phyloP scores from a whole-genome alignment of 1,139 yeast genomes.

The Candida neerlandica region DNA sequence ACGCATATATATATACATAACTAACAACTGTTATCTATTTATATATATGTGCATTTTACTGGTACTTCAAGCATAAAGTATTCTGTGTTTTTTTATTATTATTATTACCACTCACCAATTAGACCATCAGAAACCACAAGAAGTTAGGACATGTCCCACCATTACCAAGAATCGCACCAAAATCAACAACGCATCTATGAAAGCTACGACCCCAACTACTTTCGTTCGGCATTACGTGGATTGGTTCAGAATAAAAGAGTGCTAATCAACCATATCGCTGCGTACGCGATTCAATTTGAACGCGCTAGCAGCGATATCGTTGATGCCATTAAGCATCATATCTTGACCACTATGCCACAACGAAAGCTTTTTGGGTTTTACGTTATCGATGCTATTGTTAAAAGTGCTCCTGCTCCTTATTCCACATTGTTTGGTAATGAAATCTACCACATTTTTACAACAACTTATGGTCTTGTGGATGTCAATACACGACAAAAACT shows the following conservation, averaged over 20 bases:
- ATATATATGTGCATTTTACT: background rate
- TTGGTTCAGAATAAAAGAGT: too few species aligned
- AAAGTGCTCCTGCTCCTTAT: conserved; percentile 49
- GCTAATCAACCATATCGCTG: too few species aligned
- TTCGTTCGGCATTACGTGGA: too few species aligned
- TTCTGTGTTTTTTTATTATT: background rate
- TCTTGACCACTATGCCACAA: conserved; percentile 39
- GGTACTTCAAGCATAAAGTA: background rate
- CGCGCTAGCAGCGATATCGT: conserved; percentile 25
- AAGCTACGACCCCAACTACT: too few species aligned
- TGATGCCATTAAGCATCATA: conserved; percentile 36
- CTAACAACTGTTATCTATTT: background rate
- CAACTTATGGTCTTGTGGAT: conserved; percentile 41
- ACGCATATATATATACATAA: background rate
- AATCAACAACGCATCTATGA: background rate
- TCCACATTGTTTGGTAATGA: conserved; percentile 38
- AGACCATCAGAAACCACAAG: too few species aligned
- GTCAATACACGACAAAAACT: conserved; percentile 30
- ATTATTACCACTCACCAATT: too few species aligned
- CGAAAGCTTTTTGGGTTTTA: conserved; percentile 43
- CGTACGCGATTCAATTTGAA: too few species aligned
- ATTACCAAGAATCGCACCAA: background rate
- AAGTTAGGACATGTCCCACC: too few species aligned
- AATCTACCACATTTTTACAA: conserved; percentile 39
- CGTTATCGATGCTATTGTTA: conserved; percentile 45